These are phyloP conservation scores for Fusarium pseudoanthophilum DNA, from an alignment of 2,329 filamentous ascomycete species.

Conservation along the genomic window DNA sequence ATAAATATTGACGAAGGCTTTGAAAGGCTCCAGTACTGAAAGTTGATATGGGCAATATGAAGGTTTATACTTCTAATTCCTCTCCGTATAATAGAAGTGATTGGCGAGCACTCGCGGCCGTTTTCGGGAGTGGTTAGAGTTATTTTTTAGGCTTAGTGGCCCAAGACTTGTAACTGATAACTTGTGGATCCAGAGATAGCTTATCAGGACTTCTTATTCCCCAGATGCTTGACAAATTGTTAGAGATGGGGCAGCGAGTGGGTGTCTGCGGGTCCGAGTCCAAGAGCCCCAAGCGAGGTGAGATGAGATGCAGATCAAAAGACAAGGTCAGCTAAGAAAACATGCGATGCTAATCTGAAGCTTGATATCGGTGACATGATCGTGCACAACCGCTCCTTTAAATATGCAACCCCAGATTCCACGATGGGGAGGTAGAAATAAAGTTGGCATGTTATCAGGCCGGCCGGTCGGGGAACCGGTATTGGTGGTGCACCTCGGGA, in stretches of 20 bases:
- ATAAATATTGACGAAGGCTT: background rate
- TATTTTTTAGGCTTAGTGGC: conserved; percentile 33
- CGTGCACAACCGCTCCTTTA: conserved; percentile 7
- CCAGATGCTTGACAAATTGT: conserved; percentile 32
- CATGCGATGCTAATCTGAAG: conserved; percentile 19
- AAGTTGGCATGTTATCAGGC: conserved; percentile 31
- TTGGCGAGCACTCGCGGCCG: conserved; percentile 23
- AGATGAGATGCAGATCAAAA: conserved; percentile 19
- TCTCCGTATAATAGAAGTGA: conserved; percentile 9
- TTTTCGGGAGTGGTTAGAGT: conserved; percentile 33
- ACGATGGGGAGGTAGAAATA: conserved; percentile 4
- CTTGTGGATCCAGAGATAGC: conserved; percentile 41
- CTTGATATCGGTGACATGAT: background rate
- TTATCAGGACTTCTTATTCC: conserved; percentile 40
- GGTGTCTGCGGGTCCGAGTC: conserved; percentile 35
- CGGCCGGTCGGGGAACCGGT: conserved; percentile 5
- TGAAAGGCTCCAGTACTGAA: background rate
- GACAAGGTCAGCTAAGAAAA: conserved; percentile 18
- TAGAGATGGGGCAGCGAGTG: conserved; percentile 19
- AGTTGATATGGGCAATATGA: conserved; percentile 14
- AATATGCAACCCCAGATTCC: conserved; percentile 17
- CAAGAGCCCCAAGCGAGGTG: conserved; percentile 18
- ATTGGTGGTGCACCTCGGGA: conserved; percentile 10
- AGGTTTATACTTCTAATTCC: conserved; percentile 21
- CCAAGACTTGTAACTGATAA: conserved; percentile 33